Conservation (phyloP, 2,329 filamentous ascomycete species). For the Scortechinia acanthostroma region DNA sequence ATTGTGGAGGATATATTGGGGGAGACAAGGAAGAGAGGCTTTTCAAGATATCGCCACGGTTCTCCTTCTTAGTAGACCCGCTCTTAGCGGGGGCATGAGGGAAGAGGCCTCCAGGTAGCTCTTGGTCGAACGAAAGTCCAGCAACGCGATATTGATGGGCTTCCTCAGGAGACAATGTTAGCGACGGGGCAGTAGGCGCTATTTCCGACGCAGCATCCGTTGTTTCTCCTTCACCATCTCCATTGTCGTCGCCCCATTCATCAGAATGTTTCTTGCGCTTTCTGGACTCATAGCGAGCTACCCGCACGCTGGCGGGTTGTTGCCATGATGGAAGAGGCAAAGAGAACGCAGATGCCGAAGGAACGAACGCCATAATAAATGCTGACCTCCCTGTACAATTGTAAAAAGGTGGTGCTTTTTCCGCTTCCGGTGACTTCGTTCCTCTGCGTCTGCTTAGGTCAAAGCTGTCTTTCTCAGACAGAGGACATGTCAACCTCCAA, state of each 20-base stretch:
- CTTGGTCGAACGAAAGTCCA: conserved; percentile 23
- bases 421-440: conserved; percentile 2
- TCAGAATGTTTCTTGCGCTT: conserved; percentile 17
- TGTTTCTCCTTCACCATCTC: conserved; percentile 13
- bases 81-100: conserved; percentile 21
- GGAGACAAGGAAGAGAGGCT: conserved; percentile 18
- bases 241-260: conserved; percentile 10
- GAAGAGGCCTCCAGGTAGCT: conserved; percentile 26
- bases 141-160: conserved; percentile 30
- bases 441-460: conserved; percentile 4
- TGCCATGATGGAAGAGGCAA: conserved; percentile 24
- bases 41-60: conserved; percentile 9
- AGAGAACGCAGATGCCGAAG: conserved; percentile 22
- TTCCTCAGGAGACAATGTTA: conserved; percentile 26
- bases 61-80: conserved; percentile 6
- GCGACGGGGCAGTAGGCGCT: conserved; percentile 10
- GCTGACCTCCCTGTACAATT: too few species aligned
- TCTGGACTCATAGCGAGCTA: conserved; percentile 19
- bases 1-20: conserved; percentile 20
- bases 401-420: not conserved
- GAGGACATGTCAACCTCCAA: too few species aligned
- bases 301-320: conserved; percentile 21
- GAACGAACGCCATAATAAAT: conserved; percentile 16
- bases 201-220: conserved; percentile 11
- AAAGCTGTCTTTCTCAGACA: too few species aligned